Percentiles rank a stretch among this genome's conserved stretches.
Conservation (phyloP, 768 basidiomycete species). For the Scleroderma citrinum region DNA sequence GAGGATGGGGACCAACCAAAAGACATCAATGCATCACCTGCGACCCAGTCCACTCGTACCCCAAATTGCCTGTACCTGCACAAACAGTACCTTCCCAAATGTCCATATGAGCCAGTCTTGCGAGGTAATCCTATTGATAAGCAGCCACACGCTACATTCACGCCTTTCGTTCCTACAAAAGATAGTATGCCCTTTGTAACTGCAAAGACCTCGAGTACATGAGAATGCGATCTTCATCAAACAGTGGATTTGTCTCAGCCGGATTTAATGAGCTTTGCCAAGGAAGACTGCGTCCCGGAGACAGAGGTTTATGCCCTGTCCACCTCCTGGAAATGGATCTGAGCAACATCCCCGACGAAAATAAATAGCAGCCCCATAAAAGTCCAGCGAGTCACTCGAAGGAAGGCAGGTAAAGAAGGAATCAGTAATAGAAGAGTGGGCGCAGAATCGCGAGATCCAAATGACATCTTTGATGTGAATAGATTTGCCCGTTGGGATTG, state of each 20-base stretch:
- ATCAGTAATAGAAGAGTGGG: conserved; percentile 39
- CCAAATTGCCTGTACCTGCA: conserved; percentile 16
- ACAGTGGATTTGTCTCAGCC: conserved; percentile 3
- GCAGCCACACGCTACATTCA: conserved; percentile 17
- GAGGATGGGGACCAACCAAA: no score
- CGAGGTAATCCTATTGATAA: conserved; percentile 19
- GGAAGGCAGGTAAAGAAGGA: conserved; percentile 29
- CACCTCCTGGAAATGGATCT: conserved; percentile 50
- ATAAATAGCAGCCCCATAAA: conserved; percentile 16
- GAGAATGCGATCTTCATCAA: conserved; percentile 28
- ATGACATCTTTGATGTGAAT: conserved; percentile 31
- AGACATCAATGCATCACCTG: conserved; percentile 7
- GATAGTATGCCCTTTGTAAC: conserved; percentile 33
- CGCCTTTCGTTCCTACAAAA: conserved; percentile 18
- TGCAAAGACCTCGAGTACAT: conserved; percentile 38
- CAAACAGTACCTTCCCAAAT: conserved; percentile 13
- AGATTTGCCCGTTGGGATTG: conserved; percentile 26
- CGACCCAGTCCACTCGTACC: conserved; percentile 22
- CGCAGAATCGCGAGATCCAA: conserved; percentile 45
- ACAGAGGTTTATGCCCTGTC: conserved; percentile 56
- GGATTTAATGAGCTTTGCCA: conserved; percentile 29
- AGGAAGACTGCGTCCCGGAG: conserved; percentile 46
- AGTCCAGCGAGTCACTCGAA: neutral
- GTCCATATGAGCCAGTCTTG: conserved; percentile 21
- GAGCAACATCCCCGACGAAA: conserved; percentile 43